phyloP scores from a whole-genome alignment of 495 filamentous ascomycete genomes.

The Echria macrotheca region DNA sequence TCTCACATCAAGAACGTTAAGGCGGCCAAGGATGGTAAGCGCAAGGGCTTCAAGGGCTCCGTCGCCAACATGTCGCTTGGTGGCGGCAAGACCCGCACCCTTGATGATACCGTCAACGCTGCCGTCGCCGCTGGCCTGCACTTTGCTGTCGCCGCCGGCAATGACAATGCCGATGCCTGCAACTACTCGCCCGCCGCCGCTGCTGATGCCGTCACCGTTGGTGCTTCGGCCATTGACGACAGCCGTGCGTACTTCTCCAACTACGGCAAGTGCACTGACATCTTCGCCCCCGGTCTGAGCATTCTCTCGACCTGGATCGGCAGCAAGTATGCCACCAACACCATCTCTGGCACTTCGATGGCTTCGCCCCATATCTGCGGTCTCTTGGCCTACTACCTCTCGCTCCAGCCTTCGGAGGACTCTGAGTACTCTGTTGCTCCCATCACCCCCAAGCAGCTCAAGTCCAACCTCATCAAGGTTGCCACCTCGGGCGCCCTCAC shows the following conservation, averaged over 20 bases:
- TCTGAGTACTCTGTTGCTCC: slow-evolving; percentile 84
- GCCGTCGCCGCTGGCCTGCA: slow-evolving; percentile 86
- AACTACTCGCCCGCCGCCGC: slow-evolving; percentile 98
- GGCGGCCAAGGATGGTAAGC: slow-evolving; percentile 72
- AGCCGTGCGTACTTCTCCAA: slow-evolving; percentile 99
- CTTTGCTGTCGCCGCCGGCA: slow-evolving; percentile 97
- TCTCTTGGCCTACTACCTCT: slow-evolving; percentile 95
- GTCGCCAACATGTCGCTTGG: slow-evolving; percentile 99
- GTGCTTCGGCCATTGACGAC: slow-evolving; percentile 86
- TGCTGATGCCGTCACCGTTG: slow-evolving; percentile 90
- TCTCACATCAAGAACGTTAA: slow-evolving; percentile 67
- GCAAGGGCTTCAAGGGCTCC: slow-evolving; percentile 96
- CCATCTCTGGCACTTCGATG: slow-evolving; percentile 99
- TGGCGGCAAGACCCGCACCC: slow-evolving; percentile 85
- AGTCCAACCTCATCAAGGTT: slow-evolving; percentile 77
- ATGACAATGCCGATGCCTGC: slow-evolving; percentile 98
- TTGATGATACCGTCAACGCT: slow-evolving; percentile 90
- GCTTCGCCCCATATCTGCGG: slow-evolving; percentile 95
- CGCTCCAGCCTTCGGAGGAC: slow-evolving; percentile 81
- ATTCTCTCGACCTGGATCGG: slow-evolving; percentile 98
- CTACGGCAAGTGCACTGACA: slow-evolving; percentile 98
- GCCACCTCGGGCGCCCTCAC: slow-evolving; percentile 74
- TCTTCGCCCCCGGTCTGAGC: slow-evolving; percentile 96
- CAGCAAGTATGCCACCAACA: slow-evolving; percentile 89
- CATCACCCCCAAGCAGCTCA: slow-evolving; percentile 91